Evolutionary conservation across 257 asterid genomes (phyloP).

Genomic region (Solanum megistacrolobum): DNA sequence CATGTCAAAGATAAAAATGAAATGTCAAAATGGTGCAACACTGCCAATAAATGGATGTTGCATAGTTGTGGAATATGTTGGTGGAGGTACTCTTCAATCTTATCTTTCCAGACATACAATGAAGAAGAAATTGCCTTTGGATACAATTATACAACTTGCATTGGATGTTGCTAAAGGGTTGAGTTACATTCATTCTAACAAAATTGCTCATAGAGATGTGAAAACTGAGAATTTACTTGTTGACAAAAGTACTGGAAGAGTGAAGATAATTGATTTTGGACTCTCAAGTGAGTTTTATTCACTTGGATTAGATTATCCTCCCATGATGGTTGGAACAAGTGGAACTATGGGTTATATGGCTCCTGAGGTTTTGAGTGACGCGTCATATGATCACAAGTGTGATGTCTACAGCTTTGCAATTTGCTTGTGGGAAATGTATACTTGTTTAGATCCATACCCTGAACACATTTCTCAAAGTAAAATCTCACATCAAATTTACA

Average conservation of each 20-base stretch:
- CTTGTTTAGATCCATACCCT: not conserved
- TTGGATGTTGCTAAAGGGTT: conserved; percentile 18
- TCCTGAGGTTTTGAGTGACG: not conserved
- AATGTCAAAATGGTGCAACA: not conserved
- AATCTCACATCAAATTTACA: not conserved
- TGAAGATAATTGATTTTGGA: conserved; percentile 15
- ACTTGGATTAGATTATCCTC: not conserved
- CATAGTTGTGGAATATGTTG: too few species aligned
- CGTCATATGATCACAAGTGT: conserved; percentile 8
- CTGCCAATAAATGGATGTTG: not conserved
- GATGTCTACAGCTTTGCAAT: conserved; percentile 22
- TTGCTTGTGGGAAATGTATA: conserved; percentile 18
- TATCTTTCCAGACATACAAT: not conserved
- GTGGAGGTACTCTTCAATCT: not conserved
- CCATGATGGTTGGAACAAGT: not conserved
- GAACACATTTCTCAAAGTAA: not conserved
- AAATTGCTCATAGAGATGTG: conserved; percentile 14
- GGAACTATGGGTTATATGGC: conserved; percentile 22
- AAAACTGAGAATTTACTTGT: conserved; percentile 11
- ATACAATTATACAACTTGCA: conserved; percentile 1
- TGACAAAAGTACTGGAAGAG: not conserved
- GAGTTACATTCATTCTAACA: conserved; percentile 9
- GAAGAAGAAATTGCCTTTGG: not conserved
- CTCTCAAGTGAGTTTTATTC: not conserved
- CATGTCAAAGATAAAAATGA: too few species aligned